phyloP scores from a whole-genome alignment of 352 stramenopile species.

The Aphanomyces invadans region DNA sequence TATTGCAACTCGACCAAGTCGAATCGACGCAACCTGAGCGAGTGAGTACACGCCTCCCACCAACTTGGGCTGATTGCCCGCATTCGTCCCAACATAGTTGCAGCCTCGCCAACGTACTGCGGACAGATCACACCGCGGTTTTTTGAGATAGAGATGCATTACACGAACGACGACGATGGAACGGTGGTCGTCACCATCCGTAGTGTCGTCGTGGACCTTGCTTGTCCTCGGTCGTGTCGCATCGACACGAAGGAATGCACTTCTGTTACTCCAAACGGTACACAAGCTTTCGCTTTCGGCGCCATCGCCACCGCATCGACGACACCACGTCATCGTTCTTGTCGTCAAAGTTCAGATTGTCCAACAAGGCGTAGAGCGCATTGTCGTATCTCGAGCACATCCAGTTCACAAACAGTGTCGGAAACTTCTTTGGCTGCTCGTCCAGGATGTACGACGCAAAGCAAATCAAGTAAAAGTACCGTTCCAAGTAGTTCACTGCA shows the following conservation, averaged over 20 bases:
- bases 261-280: slow-evolving; percentile 57
- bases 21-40: no score
- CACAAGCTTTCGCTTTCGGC: slow-evolving; percentile 76
- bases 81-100: no score
- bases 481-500: slow-evolving; percentile 79
- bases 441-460: slow-evolving; percentile 83
- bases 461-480: slow-evolving; percentile 86
- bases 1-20: no score
- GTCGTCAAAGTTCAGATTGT: slow-evolving; percentile 82
- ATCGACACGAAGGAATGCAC: neutral
- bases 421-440: slow-evolving; percentile 46
- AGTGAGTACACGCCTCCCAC: no score
- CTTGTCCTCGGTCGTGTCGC: neutral
- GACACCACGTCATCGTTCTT: slow-evolving; percentile 66
- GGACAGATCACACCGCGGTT: no score
- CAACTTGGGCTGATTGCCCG: no score
- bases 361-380: slow-evolving; percentile 73
- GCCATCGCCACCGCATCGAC: slow-evolving; percentile 85
- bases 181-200: neutral
- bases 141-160: no score
- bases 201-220: neutral
- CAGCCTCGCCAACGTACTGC: no score
- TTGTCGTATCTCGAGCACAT: slow-evolving; percentile 80
- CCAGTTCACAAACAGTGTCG: slow-evolving; percentile 66
- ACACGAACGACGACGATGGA: no score